Conservation (phyloP, 2,329 filamentous ascomycete species). For the Ophiocordyceps camponoti-floridani region DNA sequence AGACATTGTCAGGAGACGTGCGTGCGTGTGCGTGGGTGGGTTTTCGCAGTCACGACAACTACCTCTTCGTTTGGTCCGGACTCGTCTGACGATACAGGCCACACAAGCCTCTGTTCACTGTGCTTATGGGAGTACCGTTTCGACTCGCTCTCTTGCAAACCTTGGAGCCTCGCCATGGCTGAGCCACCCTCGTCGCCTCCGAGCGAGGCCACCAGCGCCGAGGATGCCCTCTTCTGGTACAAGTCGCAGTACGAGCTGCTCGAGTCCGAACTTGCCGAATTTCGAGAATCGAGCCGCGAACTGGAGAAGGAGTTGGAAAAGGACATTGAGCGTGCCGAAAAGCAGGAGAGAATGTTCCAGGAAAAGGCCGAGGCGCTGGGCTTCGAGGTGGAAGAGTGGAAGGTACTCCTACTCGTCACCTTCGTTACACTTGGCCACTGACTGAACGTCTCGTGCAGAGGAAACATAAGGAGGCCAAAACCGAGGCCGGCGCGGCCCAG, state of each 20-base stretch:
- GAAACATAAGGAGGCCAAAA: conserved; percentile 91
- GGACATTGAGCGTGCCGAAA: conserved; percentile 89
- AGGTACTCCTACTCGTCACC: conserved; percentile 36
- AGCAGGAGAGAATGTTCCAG: conserved; percentile 69
- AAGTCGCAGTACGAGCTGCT: conserved; percentile 90
- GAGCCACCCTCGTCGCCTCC: conserved; percentile 47
- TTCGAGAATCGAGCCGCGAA: conserved; percentile 84
- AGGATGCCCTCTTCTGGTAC: conserved; percentile 82
- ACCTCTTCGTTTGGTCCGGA: too few species aligned
- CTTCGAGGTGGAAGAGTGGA: conserved; percentile 96
- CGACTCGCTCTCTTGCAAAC: neutral
- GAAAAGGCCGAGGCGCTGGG: conserved; percentile 71
- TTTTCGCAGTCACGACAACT: too few species aligned
- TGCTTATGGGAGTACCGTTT: neutral
- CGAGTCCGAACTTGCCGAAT: conserved; percentile 80
- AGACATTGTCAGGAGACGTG: neutral
- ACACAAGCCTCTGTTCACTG: neutral
- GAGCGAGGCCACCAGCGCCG: conserved; percentile 32
- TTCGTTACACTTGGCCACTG: neutral
- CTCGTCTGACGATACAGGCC: too few species aligned
- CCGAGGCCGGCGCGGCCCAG: conserved; percentile 71
- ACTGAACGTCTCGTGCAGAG: conserved; percentile 31
- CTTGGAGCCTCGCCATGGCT: conserved; percentile 21
- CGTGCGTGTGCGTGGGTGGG: too few species aligned
- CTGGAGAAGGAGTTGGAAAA: conserved; percentile 89